Percentiles rank a stretch among this genome's conserved stretches.
Conservation (phyloP, 495 filamentous ascomycete species). For the Alectoria sarmentosa region DNA sequence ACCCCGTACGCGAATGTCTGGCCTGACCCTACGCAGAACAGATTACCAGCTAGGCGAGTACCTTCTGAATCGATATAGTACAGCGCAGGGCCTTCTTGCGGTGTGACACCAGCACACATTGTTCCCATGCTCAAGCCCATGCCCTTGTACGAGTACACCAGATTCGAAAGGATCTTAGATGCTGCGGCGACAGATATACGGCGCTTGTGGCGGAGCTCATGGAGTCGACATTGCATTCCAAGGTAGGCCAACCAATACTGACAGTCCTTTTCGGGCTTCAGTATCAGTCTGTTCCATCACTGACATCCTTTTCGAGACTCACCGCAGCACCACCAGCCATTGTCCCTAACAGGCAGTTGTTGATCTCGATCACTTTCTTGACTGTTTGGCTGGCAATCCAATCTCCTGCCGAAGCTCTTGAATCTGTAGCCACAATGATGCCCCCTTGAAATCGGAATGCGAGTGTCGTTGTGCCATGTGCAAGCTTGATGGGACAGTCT, state of each 20-base stretch:
- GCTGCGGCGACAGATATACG: slow-evolving; percentile 95
- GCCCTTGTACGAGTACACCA: slow-evolving; percentile 97
- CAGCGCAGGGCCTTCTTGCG: slow-evolving; percentile 90
- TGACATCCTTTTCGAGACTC: slow-evolving; percentile 32
- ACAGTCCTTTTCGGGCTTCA: slow-evolving; percentile 58
- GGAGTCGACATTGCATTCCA: slow-evolving; percentile 96
- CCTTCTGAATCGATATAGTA: slow-evolving; percentile 99
- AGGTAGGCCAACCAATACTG: slow-evolving; percentile 99
- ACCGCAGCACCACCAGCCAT: slow-evolving; percentile 98
- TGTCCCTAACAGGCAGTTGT: slow-evolving; percentile 82
- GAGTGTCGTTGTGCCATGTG: slow-evolving; percentile 97
- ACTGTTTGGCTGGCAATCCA: slow-evolving; percentile 99
- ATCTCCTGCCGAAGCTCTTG: slow-evolving; percentile 88
- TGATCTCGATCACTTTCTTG: slow-evolving; percentile 98
- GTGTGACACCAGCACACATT: slow-evolving; percentile 97
- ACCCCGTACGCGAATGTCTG: slow-evolving; percentile 99
- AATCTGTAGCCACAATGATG: slow-evolving; percentile 97
- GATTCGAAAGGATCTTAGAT: slow-evolving; percentile 96
- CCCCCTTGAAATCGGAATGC: slow-evolving; percentile 96
- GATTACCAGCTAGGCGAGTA: slow-evolving; percentile 82
- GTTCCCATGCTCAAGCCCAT: slow-evolving; percentile 98
- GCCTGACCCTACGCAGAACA: slow-evolving; percentile 96
- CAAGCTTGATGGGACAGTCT: slow-evolving; percentile 95
- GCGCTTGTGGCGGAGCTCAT: slow-evolving; percentile 98
- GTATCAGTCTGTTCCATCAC: slow-evolving; percentile 15